phyloP scores from a whole-genome alignment of 2,329 filamentous ascomycete species.

The Tolypocladium endophyticum region DNA sequence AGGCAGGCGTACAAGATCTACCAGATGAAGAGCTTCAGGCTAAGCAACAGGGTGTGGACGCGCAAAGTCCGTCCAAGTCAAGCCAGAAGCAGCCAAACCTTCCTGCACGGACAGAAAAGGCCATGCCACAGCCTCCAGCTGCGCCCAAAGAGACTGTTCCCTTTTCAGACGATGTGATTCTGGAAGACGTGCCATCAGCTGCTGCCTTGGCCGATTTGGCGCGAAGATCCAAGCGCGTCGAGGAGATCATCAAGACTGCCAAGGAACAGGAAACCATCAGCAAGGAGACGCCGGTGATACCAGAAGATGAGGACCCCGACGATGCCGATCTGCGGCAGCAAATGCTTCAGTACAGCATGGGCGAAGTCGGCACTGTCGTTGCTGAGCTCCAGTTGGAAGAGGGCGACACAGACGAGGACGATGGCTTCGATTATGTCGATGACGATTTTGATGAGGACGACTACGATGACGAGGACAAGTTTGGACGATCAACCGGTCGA shows the following conservation, averaged over 20 bases:
- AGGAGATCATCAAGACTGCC: constrained; percentile 46
- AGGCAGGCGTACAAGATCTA: constrained; percentile 57
- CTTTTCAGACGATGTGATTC: constrained; percentile 51
- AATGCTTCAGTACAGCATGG: constrained; percentile 84
- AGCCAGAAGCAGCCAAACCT: neutral
- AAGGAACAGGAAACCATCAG: constrained; percentile 41
- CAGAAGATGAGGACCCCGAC: constrained; percentile 66
- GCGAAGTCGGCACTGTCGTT: constrained; percentile 83
- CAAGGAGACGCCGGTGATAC: constrained; percentile 41
- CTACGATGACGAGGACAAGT: constrained; percentile 57
- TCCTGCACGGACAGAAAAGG: neutral
- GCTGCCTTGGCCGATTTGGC: constrained; percentile 18
- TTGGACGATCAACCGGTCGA: constrained; percentile 59
- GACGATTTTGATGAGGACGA: constrained; percentile 38
- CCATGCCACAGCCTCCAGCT: neutral
- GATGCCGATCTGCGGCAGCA: constrained; percentile 72
- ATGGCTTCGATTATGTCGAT: constrained; percentile 45
- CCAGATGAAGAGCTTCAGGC: constrained; percentile 2
- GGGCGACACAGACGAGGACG: constrained; percentile 40
- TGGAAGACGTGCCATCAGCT: constrained; percentile 18
- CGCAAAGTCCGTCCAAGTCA: neutral
- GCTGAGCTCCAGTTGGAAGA: constrained; percentile 83
- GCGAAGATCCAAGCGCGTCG: constrained; percentile 35
- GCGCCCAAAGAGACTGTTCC: constrained; percentile 46
- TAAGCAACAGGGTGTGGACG: neutral